Evolutionary conservation across 352 stramenopile genomes (phyloP).

Genomic region (Saprolegnia parasitica): DNA sequence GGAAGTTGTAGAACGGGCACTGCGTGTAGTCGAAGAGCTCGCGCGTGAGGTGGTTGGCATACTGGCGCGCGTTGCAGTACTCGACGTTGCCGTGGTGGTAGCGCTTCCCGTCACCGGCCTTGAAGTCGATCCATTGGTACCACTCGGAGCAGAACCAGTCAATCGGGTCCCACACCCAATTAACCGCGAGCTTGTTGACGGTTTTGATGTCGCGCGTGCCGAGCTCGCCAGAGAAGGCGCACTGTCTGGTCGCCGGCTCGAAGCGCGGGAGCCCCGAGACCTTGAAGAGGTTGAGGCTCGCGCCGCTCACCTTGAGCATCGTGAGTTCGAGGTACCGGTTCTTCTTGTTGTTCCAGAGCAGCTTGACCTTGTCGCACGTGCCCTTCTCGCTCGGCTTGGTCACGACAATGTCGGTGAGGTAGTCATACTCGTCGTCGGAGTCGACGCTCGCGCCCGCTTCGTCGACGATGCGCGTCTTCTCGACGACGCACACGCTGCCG

Average conservation of each 20-base stretch:
- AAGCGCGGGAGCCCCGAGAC: constrained; percentile 3
- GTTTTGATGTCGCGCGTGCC: neutral
- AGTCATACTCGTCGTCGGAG: constrained; percentile 6
- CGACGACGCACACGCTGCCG: constrained; percentile 1
- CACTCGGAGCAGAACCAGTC: constrained; percentile 4
- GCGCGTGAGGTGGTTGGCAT: constrained; percentile 15
- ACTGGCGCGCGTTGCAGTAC: constrained; percentile 18
- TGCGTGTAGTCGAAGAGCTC: constrained; percentile 12
- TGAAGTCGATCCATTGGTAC: neutral
- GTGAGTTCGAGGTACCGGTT: neutral
- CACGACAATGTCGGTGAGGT: constrained; percentile 17
- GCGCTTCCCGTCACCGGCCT: neutral
- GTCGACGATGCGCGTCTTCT: constrained; percentile 11
- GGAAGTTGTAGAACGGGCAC: neutral
- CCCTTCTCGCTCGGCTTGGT: neutral
- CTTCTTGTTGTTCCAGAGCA: neutral
- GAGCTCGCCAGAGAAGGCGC: neutral
- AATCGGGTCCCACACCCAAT: neutral
- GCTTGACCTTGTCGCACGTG: constrained; percentile 2
- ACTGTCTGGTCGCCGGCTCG: neutral
- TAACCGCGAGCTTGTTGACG: neutral
- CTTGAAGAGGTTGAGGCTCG: constrained; percentile 13
- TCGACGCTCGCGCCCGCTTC: neutral
- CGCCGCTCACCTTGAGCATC: neutral
- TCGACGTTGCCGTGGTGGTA: constrained; percentile 19